Evolutionary conservation across 1,139 yeast genomes (phyloP), one percentile per base, ranked within the genome.

Genomic region (Geotrichum citri-aurantii): DNA sequence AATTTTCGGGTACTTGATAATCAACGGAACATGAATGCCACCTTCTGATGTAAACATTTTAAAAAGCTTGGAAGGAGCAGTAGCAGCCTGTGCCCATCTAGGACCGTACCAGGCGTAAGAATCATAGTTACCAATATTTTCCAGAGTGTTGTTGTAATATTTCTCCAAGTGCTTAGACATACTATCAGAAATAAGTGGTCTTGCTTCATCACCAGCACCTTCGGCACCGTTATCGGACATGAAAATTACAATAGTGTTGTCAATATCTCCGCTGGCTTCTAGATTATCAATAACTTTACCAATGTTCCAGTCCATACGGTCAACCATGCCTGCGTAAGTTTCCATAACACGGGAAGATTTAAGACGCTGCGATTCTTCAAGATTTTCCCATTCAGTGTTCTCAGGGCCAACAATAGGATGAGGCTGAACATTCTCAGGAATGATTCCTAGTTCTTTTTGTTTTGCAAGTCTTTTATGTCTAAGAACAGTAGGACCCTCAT

Each of bases 31-130:
- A 37, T 81, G 75, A 42, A 81, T 81, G 10, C 84, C 85, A 46
- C 85, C 85, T 67, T 81, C 85, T 7, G 75, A 67, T 0, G 82
- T 74, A 79, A 81, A 80, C 72, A 73, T 73, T 64, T 81, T 81
- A 67, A 75, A 80, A 79, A 79, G 78, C 57, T 76, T 72, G 48
- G 77, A 73, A 4, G 85, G 85, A 1, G 84, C 82, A 19, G 85
- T 81, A 6, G 84, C 83, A n/a, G 85, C 85, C 63, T 81, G 85
- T 0, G 85, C 85, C 85, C 85, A 81, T 65, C 81, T 79, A 60
- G 82, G 83, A 1, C 81, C 79, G 62, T 81, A 82, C 75, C 78
- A 79, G 7, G 75, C 77, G 65, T 80, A 81, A 1, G 83, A 79
- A 63, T 81, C 71, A 52, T 65, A 63, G 46, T 74, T 75, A 3